Conservation (phyloP, 768 basidiomycete species). For the Psilocybe cubensis region DNA sequence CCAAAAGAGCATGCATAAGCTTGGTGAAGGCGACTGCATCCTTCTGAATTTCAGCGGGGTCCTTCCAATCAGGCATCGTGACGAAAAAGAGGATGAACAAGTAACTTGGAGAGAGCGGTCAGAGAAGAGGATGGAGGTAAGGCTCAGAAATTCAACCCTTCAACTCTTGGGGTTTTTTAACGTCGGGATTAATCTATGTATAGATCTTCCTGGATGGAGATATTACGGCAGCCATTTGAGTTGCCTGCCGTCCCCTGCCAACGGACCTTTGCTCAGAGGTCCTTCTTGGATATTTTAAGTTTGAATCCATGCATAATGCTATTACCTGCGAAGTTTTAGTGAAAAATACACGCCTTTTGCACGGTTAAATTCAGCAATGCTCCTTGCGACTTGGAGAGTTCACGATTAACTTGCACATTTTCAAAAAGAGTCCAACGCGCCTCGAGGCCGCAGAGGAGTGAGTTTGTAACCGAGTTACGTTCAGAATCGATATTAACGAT, state of each 20-base stretch:
- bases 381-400: background rate
- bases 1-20: constrained; percentile 60
- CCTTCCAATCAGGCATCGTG: constrained; percentile 60
- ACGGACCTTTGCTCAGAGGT: constrained; percentile 1
- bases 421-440: background rate
- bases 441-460: background rate
- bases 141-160: background rate
- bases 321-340: background rate
- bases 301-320: background rate
- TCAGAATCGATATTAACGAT: background rate
- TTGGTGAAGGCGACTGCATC: constrained; percentile 51
- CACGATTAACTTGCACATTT: background rate
- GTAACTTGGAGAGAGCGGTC: background rate
- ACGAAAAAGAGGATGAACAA: background rate
- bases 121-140: background rate
- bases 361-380: background rate
- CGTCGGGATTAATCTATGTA: background rate
- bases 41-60: constrained; percentile 45
- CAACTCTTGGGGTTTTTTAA: constrained; percentile 2
- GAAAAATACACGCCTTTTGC: background rate
- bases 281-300: background rate
- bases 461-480: background rate
- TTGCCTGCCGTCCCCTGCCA: constrained; percentile 3
- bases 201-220: constrained; percentile 4
- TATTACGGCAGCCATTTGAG: background rate